Evolutionary conservation across 768 basidiomycete species (phyloP), one percentile per base, ranked within the genome.

Genomic region (Naematelia encephala): DNA sequence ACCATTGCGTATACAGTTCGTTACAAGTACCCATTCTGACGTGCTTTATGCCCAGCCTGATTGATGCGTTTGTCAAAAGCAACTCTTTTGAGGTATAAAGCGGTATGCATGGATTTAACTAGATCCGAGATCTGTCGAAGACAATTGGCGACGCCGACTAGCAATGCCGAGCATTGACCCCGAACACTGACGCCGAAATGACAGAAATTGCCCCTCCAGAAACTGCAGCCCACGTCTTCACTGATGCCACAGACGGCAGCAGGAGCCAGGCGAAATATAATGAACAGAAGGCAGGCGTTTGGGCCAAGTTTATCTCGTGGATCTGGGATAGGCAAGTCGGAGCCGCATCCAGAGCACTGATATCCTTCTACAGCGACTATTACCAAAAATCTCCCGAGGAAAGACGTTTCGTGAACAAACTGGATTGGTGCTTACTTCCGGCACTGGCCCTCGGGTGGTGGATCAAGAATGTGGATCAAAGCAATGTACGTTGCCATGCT

Each of bases 391-490:
- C 62, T 5, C 43, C 45, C 26, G 65, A 54, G 5, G 68, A 70
- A 30, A 54, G 68, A 30, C 29, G 34, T 21, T 57, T 67, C 22
- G 59, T 70, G 16, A 57, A 50, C 60, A 67, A 65, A 46, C 60
- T 70, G 8, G 68, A 70, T 48, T 62, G 56, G 11, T 53, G 49
- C 39, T 58, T 67, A 27, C 49, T 70, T 48, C 50, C 68, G 0
- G 44, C 50, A 16, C 44, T 64, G n/a, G 58, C 61, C 34, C 46
- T 69, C 26, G 68, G 68, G 16, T 66, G 52, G 55, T 63, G 51
- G 60, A 54, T 63, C n/a, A 69, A 69, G 27, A 51, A 65, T 30
- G 34, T 67, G 23, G 66, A 67, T 51, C 66, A 67, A 26, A 63
- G 34, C 45, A 67, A 67, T 16, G 53, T 55, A 42, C 8, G 34